Conservation (phyloP, 192 early-diverging fungal genomes). For the Anaeromyces robustus region DNA sequence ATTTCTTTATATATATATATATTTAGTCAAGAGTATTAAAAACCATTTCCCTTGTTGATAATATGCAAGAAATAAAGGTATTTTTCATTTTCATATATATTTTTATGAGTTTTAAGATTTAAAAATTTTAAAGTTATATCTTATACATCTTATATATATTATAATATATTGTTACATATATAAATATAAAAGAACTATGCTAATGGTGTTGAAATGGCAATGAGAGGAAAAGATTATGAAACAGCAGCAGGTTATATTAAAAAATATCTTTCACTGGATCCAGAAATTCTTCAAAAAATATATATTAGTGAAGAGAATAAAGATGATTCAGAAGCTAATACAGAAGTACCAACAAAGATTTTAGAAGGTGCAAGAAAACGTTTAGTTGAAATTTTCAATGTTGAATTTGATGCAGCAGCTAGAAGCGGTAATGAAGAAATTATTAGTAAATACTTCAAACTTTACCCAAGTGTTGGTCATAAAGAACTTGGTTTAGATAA, state of each 20-base stretch:
- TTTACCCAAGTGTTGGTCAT: constrained; percentile 78
- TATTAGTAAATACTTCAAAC: constrained; percentile 73
- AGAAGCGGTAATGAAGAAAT: constrained; percentile 45
- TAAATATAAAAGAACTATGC: constrained; percentile 27
- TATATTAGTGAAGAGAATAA: constrained; percentile 33
- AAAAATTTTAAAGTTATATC: constrained; percentile 43
- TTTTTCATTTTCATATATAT: constrained; percentile 6
- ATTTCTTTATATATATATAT: constrained; percentile 1
- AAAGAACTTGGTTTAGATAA: constrained; percentile 73
- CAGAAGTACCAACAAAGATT: constrained; percentile 23
- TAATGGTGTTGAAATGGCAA: constrained; percentile 41
- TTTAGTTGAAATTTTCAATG: constrained; percentile 54
- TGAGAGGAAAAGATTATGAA: constrained; percentile 45
- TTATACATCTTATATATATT: constrained; percentile 5
- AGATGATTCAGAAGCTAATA: neutral
- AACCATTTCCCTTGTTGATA: constrained; percentile 51
- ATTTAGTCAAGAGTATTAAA: constrained; percentile 49
- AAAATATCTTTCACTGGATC: constrained; percentile 40
- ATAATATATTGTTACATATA: neutral
- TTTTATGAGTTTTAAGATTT: constrained; percentile 12
- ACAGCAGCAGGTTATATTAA: constrained; percentile 47
- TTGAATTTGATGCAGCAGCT: constrained; percentile 68
- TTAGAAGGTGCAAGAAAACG: constrained; percentile 39
- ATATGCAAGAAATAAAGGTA: constrained; percentile 35
- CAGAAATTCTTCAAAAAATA: constrained; percentile 32